Conservation (phyloP, 2,329 filamentous ascomycete species). For the Mycosphaerella sp. region DNA sequence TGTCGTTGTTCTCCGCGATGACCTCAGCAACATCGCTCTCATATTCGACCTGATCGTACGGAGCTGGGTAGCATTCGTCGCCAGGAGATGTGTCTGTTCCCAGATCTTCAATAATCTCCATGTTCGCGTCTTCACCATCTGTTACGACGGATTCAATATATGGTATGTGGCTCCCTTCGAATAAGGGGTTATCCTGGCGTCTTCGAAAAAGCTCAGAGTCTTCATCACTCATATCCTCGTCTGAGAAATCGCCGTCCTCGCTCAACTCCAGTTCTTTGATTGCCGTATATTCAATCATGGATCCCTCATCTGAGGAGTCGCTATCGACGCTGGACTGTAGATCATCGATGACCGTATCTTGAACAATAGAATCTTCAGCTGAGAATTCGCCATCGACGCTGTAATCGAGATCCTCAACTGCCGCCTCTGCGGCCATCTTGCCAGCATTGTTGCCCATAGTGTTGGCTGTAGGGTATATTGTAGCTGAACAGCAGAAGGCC, state of each 20-base stretch:
- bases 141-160: neutral
- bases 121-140: too few species aligned
- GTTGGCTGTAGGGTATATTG: neutral
- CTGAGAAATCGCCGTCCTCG: neutral
- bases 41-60: neutral
- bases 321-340: neutral
- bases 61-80: too few species aligned
- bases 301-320: neutral
- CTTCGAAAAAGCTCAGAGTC: neutral
- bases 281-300: too few species aligned
- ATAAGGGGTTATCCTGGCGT: neutral
- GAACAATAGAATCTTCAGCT: neutral
- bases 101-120: too few species aligned
- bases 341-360: neutral
- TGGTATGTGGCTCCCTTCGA: neutral
- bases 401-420: neutral
- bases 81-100: too few species aligned
- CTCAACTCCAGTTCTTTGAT: too few species aligned
- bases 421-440: neutral
- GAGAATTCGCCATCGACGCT: neutral
- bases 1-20: neutral
- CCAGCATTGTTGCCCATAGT: constrained; percentile 2
- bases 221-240: neutral
- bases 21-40: neutral
- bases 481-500: neutral